These are phyloP conservation scores for Lenwebbia sp. DNA, from an alignment of 345 rosid genomes.

Conservation along the genomic window DNA sequence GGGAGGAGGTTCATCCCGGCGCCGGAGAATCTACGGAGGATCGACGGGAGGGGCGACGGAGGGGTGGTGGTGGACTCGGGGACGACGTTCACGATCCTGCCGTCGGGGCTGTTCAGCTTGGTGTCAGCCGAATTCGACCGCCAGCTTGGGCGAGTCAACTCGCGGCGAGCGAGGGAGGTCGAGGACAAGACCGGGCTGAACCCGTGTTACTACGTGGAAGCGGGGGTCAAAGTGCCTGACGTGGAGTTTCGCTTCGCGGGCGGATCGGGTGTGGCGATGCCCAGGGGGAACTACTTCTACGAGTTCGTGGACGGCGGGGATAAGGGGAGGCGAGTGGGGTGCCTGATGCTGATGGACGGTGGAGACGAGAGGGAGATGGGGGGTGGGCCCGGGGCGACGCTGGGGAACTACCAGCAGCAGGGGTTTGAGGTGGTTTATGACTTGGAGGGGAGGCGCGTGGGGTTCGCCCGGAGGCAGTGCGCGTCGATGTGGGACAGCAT, in stretches of 20 bases:
- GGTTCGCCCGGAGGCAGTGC: slow-evolving; percentile 82
- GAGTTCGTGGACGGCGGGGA: slow-evolving; percentile 71
- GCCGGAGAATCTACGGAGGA: slow-evolving; percentile 38
- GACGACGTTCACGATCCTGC: slow-evolving; percentile 91
- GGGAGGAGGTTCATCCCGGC: slow-evolving; percentile 67
- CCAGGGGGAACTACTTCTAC: slow-evolving; percentile 68
- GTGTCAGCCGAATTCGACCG: slow-evolving; percentile 55
- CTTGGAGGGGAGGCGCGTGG: slow-evolving; percentile 57
- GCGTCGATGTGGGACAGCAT: slow-evolving; percentile 73
- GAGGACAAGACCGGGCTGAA: slow-evolving; percentile 42
- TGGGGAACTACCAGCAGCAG: slow-evolving; percentile 95
- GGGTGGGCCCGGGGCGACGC: slow-evolving; percentile 71
- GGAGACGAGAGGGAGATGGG: slow-evolving; percentile 74
- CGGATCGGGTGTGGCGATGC: slow-evolving; percentile 57
- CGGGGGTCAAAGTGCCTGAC: slow-evolving; percentile 31
- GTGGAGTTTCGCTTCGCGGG: slow-evolving; percentile 61
- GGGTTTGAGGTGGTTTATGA: slow-evolving; percentile 96
- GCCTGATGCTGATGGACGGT: slow-evolving; percentile 90
- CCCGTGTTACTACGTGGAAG: slow-evolving; percentile 62
- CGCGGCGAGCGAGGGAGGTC: slow-evolving; percentile 23
- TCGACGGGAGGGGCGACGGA: slow-evolving; percentile 56
- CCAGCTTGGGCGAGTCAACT: slow-evolving; percentile 44
- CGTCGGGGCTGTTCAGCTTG: slow-evolving; percentile 44
- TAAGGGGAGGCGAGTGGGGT: slow-evolving; percentile 46
- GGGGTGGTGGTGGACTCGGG: slow-evolving; percentile 95